Percentiles rank a stretch among this genome's conserved stretches.
These are phyloP conservation scores for Musa itinerans DNA, from an alignment of 176 grass and related monocot species.

Conservation along the genomic window DNA sequence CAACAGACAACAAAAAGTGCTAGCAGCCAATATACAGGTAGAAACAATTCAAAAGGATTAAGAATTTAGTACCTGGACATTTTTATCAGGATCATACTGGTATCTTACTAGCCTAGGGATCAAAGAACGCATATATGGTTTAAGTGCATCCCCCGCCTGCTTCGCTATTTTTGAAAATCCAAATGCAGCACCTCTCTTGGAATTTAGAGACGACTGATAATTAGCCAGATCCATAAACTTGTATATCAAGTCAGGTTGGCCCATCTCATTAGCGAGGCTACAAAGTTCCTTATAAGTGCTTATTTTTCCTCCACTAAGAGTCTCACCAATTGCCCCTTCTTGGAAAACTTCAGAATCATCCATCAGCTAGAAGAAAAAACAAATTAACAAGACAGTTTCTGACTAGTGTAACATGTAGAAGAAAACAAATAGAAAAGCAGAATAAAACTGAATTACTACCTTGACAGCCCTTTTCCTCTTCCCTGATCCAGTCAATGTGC, in stretches of 20 bases:
- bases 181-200: slow-evolving; percentile 94
- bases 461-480: slow-evolving; percentile 92
- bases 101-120: slow-evolving; percentile 94
- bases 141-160: slow-evolving; percentile 92
- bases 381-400: background rate
- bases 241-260: slow-evolving; percentile 95
- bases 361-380: slow-evolving; percentile 48
- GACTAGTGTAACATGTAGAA: background rate
- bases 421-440: slow-evolving; percentile 18
- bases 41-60: background rate
- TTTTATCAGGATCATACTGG: slow-evolving; percentile 97
- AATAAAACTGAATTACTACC: slow-evolving; percentile 32
- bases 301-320: slow-evolving; percentile 71
- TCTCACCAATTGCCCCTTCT: slow-evolving; percentile 83
- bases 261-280: slow-evolving; percentile 93
- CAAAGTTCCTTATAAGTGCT: slow-evolving; percentile 96
- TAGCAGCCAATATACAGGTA: background rate
- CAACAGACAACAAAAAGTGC: background rate
- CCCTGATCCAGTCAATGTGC: slow-evolving; percentile 73
- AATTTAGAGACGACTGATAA: slow-evolving; percentile 94
- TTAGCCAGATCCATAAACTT: slow-evolving; percentile 99
- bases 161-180: slow-evolving; percentile 99
- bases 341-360: slow-evolving; percentile 98
- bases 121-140: slow-evolving; percentile 71
- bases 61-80: slow-evolving; percentile 65